Evolutionary conservation across 1,284 basidiomycete genomes (phyloP), one percentile per base, ranked within the genome.

Genomic region (Cutaneotrichosporon mucoides): DNA sequence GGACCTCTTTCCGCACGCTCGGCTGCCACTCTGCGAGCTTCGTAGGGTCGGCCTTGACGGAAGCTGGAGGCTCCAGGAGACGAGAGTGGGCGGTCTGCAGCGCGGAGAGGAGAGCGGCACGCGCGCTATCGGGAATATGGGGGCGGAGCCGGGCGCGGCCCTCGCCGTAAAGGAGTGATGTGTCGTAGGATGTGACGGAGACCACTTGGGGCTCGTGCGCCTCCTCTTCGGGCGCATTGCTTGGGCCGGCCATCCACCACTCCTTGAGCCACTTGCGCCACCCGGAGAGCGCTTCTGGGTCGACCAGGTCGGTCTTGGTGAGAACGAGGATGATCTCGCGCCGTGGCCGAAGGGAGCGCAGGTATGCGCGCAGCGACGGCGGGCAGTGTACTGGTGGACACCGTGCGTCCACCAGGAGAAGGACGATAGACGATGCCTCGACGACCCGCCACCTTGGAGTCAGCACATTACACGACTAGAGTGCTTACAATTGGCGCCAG

Each of bases 401-500:
- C 36, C 92, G 86, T 6, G 89, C 87, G 76, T 96, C 92, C 34
- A 93, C 82, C 9, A 95, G 83, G 53, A 94, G 82, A 56, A 94
- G 84, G 10, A 95, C 79, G 66, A 94, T 88, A 62, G 91, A 84
- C 1, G 89, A 90, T 37, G 90, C 86, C 74, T 93, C 91, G 5
- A 86, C 85, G 7, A 92, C 90, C 38, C 90, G 84, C 91, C 91
- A 93, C 67, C 89, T 90, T 65, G 5, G 36, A 63, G 50, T 33
- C 57, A 47, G 37, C 7, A 6, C 33, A 13, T 2, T 55, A 71
- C 85, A 94, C 5, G 33, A 48, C 33, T 24, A 12, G 5, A 8
- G 34, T 12, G 6, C 46, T 48, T 33, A 48, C 46, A 48, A 77
- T 78, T 95, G 92, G 63, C 92, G 80, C 91, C 91, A 95, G 6